A percentile compares a stretch with the other conserved stretches of the same genome.
Evolutionary conservation across 2,329 filamentous ascomycete genomes (phyloP).

Genomic region (Claviceps arundinis): DNA sequence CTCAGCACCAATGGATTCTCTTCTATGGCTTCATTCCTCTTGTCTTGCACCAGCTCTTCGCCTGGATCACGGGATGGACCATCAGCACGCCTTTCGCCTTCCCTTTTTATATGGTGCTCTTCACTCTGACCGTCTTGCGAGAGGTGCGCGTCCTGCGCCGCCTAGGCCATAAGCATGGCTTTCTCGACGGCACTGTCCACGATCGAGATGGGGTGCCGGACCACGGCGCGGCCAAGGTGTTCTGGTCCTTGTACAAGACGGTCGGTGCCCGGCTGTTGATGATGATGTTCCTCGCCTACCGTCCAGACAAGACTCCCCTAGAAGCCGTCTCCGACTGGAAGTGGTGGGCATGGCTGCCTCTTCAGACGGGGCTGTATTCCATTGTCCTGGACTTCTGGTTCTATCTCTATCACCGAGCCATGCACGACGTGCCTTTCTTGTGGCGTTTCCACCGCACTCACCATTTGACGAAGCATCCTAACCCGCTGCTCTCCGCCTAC

Average conservation of each 20-base stretch:
- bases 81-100: constrained; percentile 18
- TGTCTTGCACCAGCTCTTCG: constrained; percentile 10
- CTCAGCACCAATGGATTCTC: constrained; percentile 25
- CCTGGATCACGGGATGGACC: constrained; percentile 19
- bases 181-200: constrained; percentile 26
- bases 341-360: constrained; percentile 21
- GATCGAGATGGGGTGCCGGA: constrained; percentile 24
- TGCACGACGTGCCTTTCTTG: constrained; percentile 26
- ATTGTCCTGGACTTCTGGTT: constrained; percentile 28
- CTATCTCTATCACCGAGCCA: constrained; percentile 23
- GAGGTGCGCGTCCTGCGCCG: constrained; percentile 24
- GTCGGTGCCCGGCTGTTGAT: constrained; percentile 20
- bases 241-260: constrained; percentile 20
- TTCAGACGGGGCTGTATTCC: constrained; percentile 18
- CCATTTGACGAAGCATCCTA: constrained; percentile 31
- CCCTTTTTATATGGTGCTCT: constrained; percentile 23
- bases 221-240: constrained; percentile 21
- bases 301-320: constrained; percentile 14
- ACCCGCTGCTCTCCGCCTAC: constrained; percentile 15
- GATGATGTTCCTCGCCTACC: constrained; percentile 14
- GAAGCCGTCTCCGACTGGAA: constrained; percentile 5
- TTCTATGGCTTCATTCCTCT: constrained; percentile 12
- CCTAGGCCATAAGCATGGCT: constrained; percentile 25
- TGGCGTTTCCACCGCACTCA: constrained; percentile 32
- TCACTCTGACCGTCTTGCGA: constrained; percentile 27